Conservation (phyloP, 768 basidiomycete species). For the Tephrocybe sp. region DNA sequence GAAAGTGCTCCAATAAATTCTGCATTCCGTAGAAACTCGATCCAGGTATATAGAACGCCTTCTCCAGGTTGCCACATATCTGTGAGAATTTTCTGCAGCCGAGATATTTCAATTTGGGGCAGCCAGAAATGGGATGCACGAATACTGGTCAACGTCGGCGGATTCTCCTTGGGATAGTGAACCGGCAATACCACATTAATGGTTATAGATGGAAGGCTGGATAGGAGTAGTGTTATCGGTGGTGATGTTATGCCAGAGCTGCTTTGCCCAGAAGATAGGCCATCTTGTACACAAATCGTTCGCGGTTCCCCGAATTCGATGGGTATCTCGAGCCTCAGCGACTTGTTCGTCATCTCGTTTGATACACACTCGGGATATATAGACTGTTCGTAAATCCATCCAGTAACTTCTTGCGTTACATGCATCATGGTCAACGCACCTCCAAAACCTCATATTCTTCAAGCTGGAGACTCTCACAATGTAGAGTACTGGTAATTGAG, state of each 20-base stretch:
- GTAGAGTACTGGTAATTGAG: too few relatives aligned
- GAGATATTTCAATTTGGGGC: constrained; percentile 31
- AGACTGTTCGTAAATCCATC: constrained; percentile 43
- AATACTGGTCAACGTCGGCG: constrained; percentile 57
- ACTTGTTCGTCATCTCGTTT: constrained; percentile 34
- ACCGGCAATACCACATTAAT: constrained; percentile 54
- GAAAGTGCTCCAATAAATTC: constrained; percentile 56
- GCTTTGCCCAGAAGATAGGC: background rate
- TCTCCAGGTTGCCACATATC: constrained; percentile 64
- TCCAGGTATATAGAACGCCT: constrained; percentile 66
- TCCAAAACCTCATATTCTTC: constrained; percentile 67
- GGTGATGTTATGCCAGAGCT: constrained; percentile 8
- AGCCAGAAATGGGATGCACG: constrained; percentile 64
- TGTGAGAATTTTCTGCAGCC: constrained; percentile 40
- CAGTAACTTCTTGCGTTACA: background rate
- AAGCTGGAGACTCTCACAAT: constrained; percentile 36
- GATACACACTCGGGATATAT: constrained; percentile 75
- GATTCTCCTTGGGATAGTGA: constrained; percentile 51
- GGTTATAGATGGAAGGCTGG: constrained; percentile 63
- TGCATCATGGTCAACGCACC: constrained; percentile 32
- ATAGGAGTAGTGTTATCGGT: constrained; percentile 33
- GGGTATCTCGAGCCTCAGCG: constrained; percentile 62
- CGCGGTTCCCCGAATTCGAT: constrained; percentile 53
- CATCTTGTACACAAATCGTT: constrained; percentile 29
- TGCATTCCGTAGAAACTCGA: constrained; percentile 69